Percentiles rank a stretch among this genome's conserved stretches.
These are phyloP conservation scores for Penicillium glabrum DNA, from an alignment of 2,329 filamentous ascomycete genomes.

Conservation along the genomic window DNA sequence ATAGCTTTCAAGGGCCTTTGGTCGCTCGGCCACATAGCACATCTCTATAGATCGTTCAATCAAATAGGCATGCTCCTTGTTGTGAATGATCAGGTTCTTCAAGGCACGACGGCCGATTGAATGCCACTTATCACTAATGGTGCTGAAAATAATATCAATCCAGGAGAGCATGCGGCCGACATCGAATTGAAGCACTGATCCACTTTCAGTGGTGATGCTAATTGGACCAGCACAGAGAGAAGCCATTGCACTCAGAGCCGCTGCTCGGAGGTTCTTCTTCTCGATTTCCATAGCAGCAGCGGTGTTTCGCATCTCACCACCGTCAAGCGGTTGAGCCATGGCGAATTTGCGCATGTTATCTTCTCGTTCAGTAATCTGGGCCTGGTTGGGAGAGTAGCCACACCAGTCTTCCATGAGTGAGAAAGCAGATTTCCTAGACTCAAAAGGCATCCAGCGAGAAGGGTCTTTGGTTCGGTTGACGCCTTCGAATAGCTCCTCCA, in stretches of 20 bases:
- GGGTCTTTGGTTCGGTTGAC: constrained; percentile 84
- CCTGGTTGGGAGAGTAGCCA: constrained; percentile 89
- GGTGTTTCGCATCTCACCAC: constrained; percentile 72
- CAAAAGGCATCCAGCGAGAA: constrained; percentile 94
- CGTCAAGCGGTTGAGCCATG: constrained; percentile 71
- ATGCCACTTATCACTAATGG: constrained; percentile 87
- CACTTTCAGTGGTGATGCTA: constrained; percentile 83
- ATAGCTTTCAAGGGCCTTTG: constrained; percentile 90
- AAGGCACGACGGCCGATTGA: constrained; percentile 83
- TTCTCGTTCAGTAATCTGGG: constrained; percentile 76
- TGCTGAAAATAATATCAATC: constrained; percentile 94
- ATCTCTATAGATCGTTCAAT: constrained; percentile 87
- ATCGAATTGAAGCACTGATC: constrained; percentile 86
- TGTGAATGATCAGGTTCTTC: constrained; percentile 86
- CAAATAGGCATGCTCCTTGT: constrained; percentile 80
- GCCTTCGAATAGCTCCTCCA: constrained; percentile 89
- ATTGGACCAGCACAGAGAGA: constrained; percentile 82
- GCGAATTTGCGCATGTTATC: constrained; percentile 84
- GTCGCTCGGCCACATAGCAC: constrained; percentile 78
- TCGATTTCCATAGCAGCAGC: constrained; percentile 96
- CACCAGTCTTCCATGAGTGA: constrained; percentile 99
- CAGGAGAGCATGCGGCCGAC: constrained; percentile 88
- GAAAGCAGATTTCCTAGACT: constrained; percentile 92
- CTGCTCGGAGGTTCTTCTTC: constrained; percentile 85
- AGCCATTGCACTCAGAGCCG: constrained; percentile 93